Percentiles rank a stretch among this genome's conserved stretches.
Conservation (phyloP, 176 grass and related monocot genomes). For the Paspalum notatum region DNA sequence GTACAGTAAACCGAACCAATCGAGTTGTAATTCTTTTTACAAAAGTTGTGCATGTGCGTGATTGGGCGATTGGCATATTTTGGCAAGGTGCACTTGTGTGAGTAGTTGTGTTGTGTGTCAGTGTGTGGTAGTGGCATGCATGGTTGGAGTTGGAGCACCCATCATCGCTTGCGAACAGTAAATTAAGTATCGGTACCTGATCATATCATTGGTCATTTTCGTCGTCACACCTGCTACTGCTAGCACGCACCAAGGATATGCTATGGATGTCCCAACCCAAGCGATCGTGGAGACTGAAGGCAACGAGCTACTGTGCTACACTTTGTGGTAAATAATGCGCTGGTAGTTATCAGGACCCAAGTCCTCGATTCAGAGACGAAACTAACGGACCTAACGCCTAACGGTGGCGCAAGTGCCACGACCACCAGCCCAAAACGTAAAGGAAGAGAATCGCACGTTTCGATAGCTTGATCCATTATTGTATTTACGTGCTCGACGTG, state of each 20-base stretch:
- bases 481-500: not conserved
- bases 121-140: not conserved
- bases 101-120: no score
- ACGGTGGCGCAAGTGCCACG: not conserved
- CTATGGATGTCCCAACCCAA: not conserved
- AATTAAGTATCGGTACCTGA: not conserved
- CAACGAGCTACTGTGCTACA: not conserved
- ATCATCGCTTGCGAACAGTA: not conserved
- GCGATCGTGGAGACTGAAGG: not conserved
- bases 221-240: no score
- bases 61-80: not conserved
- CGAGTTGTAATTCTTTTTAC: not conserved
- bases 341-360: not conserved
- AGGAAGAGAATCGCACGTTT: not conserved
- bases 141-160: not conserved
- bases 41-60: not conserved
- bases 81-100: conserved; percentile 7
- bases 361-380: not conserved
- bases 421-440: not conserved
- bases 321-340: not conserved
- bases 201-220: not conserved
- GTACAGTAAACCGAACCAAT: not conserved
- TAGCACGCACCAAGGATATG: not conserved
- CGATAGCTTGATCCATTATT: not conserved
- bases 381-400: no score